Base-by-base conservation (phyloP, 1,139 yeast species). In the Arxiozyma heterogenica region DNA sequence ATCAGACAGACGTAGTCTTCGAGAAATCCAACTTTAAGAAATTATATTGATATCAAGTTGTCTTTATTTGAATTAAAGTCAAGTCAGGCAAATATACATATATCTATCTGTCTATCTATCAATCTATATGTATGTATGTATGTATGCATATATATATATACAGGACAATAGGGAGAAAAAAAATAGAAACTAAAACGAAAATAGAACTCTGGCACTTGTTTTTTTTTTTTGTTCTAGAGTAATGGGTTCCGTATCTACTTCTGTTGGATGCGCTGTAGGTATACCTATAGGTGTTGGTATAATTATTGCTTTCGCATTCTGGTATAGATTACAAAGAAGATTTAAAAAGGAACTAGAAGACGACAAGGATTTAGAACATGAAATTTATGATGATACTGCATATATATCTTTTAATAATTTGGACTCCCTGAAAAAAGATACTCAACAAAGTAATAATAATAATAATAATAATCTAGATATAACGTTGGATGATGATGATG, bases 221-320 rank as follows among this genome's bases (percentile, higher is more conserved):
- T 27, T 27, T 8, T 27, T 27, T 11, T 27, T 27, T 27, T 27
- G 30, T 27, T 27, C 30, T 27, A 11, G 30, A 27, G 30, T 11
- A 27, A 57, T 53, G 56, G 54, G 54, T 30, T 41, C 51, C 25
- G 54, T 57, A 4, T 68, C 73, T 8, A 55, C 72, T n/a, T 77
- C 79, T 2, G 80, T 76, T 1, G 80, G 79, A 1, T 71, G 76
- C 58, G 78, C 80, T 4, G 76, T 77, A 5, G 81, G 80, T 38
- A 68, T 77, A 27, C 80, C 81, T 0, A 60, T 71, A 20, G 72
- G 68, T 8, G 55, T 75, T 8, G 74, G 74, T 1, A 27, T 73
- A 1, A 34, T 70, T 0, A 64, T 73, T 1, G 71, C 73, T 0
- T 38, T 64, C 4, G 57, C 58, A 20, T 71, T 74, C 53, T 74